A percentile compares a stretch with the other conserved stretches of the same genome.
Conservation (phyloP, 305 asterid species). For the Fraxinus ornus region DNA sequence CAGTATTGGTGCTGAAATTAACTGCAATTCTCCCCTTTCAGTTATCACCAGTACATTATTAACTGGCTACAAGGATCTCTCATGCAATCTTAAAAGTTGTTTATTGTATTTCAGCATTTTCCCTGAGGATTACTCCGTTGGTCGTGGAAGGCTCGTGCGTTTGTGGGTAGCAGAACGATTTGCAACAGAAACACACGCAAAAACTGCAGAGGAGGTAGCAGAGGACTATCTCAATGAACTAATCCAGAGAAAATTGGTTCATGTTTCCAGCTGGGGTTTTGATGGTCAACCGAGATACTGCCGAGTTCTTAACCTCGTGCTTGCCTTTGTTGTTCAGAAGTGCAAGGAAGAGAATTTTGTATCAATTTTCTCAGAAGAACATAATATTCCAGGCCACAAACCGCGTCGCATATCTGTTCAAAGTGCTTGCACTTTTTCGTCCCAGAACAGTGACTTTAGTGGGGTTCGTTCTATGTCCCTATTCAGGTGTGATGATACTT, state of each 20-base stretch:
- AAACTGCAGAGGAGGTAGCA: no score
- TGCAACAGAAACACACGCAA: not conserved
- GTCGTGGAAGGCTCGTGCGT: constrained; percentile 38
- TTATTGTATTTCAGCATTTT: constrained; percentile 40
- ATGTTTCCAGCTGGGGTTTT: no score
- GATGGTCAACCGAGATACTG: no score
- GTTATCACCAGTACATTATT: constrained; percentile 15
- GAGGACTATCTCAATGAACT: no score
- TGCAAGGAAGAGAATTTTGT: no score
- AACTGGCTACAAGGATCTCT: constrained; percentile 37
- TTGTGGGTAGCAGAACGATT: constrained; percentile 48
- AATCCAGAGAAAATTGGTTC: no score
- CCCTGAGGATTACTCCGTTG: constrained; percentile 37
- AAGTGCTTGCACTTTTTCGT: not conserved
- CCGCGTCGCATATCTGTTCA: constrained; percentile 28
- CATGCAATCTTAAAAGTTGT: constrained; percentile 36
- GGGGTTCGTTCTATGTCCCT: constrained; percentile 35
- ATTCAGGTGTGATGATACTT: not conserved
- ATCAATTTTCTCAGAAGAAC: no score
- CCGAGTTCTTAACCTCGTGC: no score
- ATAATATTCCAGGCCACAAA: no score
- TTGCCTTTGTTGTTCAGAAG: no score
- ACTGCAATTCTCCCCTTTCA: constrained; percentile 4
- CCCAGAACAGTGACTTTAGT: not conserved
- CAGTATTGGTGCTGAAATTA: constrained; percentile 14